phyloP scores from a whole-genome alignment of 2,329 filamentous ascomycete genomes.

The Pseudogymnoascus sp. region DNA sequence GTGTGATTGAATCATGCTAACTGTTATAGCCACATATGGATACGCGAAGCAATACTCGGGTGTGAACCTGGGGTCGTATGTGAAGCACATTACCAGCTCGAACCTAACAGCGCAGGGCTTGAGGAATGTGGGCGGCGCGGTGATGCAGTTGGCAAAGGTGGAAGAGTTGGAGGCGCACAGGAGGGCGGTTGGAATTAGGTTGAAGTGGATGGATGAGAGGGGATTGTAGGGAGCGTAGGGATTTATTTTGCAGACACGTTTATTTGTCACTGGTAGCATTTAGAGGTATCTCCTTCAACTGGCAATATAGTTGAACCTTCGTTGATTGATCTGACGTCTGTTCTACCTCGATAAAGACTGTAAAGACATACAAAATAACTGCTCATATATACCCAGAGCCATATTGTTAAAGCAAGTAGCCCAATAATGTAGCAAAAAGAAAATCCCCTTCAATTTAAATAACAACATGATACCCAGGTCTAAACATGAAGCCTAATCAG shows the following conservation, averaged over 20 bases:
- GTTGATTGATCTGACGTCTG: too few species aligned
- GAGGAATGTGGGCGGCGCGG: constrained; percentile 74
- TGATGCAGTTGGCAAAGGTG: constrained; percentile 91
- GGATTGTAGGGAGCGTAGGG: constrained; percentile 12
- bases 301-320: too few species aligned
- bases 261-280: too few species aligned
- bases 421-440: too few species aligned
- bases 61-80: constrained; percentile 89
- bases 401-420: too few species aligned
- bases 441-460: too few species aligned
- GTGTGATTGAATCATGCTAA: constrained; percentile 6
- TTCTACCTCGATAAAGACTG: too few species aligned
- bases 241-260: too few species aligned
- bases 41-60: constrained; percentile 98
- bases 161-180: constrained; percentile 93
- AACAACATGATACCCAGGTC: too few species aligned
- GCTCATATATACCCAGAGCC: too few species aligned
- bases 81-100: constrained; percentile 96
- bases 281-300: too few species aligned
- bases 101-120: constrained; percentile 82
- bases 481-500: not conserved
- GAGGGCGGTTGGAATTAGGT: constrained; percentile 59
- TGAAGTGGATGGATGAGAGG: constrained; percentile 39
- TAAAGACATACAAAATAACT: too few species aligned
- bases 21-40: constrained; percentile 73